phyloP scores from a whole-genome alignment of 768 basidiomycete genomes.

The Termitomyces sp. region DNA sequence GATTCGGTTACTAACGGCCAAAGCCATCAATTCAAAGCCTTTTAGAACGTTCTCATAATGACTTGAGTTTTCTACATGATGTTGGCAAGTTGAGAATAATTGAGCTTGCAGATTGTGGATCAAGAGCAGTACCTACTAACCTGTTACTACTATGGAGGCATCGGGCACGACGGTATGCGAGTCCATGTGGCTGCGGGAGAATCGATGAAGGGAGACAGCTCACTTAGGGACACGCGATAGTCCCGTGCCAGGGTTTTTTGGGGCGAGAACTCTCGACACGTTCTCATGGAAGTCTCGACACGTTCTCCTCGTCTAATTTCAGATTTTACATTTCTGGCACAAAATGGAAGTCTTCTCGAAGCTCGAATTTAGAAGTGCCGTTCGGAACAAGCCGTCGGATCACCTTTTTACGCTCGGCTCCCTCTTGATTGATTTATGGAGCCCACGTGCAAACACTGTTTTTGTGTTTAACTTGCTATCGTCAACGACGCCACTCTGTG shows the following conservation, averaged over 20 bases:
- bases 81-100: neutral
- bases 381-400: neutral
- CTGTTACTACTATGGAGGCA: neutral
- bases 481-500: too few species aligned
- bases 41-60: neutral
- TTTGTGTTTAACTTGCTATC: too few species aligned
- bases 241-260: neutral
- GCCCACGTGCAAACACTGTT: too few species aligned
- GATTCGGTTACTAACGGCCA: neutral
- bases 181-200: neutral
- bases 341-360: neutral
- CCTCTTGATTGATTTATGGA: neutral
- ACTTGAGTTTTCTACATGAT: neutral
- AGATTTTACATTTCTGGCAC: too few species aligned
- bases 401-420: neutral
- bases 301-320: too few species aligned
- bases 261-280: neutral
- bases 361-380: too few species aligned
- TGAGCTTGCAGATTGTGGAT: neutral
- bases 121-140: neutral
- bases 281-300: neutral
- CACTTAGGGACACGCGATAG: neutral
- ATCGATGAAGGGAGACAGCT: neutral
- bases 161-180: neutral
- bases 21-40: slow-evolving; percentile 1